A percentile compares a stretch with the other conserved stretches of the same genome.
These are phyloP conservation scores for Arthrobotrys sphaeroides DNA, from an alignment of 2,329 filamentous ascomycete species.

Conservation along the genomic window DNA sequence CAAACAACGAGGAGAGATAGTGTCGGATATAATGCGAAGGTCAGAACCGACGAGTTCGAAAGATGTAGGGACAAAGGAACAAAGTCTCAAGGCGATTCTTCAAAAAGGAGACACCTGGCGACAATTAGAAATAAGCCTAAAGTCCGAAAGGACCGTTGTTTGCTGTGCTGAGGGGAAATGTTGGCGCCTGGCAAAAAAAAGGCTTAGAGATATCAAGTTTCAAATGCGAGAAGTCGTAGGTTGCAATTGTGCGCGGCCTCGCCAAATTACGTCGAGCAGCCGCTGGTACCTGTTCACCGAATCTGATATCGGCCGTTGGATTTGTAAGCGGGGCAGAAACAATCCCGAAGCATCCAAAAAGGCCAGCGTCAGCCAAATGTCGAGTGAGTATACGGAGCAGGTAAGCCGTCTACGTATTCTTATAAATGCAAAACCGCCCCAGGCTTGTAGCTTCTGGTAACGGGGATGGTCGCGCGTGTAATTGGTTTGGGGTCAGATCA, in stretches of 20 bases:
- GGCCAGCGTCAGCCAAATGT: background rate
- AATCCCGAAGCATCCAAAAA: conserved; percentile 44
- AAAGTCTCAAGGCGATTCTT: too few species aligned
- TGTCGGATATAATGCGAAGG: background rate
- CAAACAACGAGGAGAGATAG: background rate
- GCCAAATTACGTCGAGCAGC: background rate
- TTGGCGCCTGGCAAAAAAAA: background rate
- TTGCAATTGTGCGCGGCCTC: background rate
- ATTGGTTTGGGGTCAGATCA: conserved; percentile 34
- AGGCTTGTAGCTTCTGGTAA: background rate
- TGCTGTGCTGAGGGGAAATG: too few species aligned
- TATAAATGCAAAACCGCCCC: conserved; percentile 5
- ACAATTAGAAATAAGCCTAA: too few species aligned
- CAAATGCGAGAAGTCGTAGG: background rate
- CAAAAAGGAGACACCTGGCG: too few species aligned
- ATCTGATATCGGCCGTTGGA: background rate
- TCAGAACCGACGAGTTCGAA: background rate
- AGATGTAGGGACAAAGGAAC: too few species aligned
- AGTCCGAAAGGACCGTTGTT: too few species aligned
- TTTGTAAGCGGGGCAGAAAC: conserved; percentile 39
- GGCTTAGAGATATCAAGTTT: conserved; percentile 6
- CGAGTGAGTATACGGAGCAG: background rate
- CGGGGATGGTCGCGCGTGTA: conserved; percentile 25
- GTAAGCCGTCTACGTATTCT: background rate
- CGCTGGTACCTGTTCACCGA: background rate